These are phyloP conservation scores for Pseudogymnoascus sp. DNA, from an alignment of 2,329 filamentous ascomycete genomes.

Conservation along the genomic window DNA sequence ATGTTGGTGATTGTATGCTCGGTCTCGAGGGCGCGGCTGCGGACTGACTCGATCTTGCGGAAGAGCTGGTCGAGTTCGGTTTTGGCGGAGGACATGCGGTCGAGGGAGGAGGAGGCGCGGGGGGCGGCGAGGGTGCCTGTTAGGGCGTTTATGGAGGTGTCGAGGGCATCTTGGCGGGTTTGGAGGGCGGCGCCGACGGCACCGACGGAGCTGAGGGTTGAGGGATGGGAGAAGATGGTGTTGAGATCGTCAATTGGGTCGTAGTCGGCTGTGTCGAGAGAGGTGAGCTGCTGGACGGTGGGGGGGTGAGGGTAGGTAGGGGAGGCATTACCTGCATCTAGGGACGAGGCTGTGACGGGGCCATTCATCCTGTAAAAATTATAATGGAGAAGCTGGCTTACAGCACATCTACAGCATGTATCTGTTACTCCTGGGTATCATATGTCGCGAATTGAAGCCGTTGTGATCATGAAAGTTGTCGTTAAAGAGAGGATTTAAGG, in stretches of 20 bases:
- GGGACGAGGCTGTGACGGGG: slow-evolving; percentile 21
- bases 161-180: slow-evolving; percentile 73
- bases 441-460: background rate
- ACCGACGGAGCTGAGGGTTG: slow-evolving; percentile 69
- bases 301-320: background rate
- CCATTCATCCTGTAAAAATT: slow-evolving; percentile 26
- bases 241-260: slow-evolving; percentile 91
- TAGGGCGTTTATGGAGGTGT: slow-evolving; percentile 66
- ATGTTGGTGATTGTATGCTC: slow-evolving; percentile 96
- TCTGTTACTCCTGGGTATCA: background rate
- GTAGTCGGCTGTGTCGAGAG: slow-evolving; percentile 58
- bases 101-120: slow-evolving; percentile 78
- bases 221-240: slow-evolving; percentile 83
- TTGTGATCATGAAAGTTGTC: background rate
- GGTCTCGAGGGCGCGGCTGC: slow-evolving; percentile 80
- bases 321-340: slow-evolving; percentile 28
- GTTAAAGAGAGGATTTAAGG: background rate
- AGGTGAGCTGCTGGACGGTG: slow-evolving; percentile 15
- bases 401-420: background rate
- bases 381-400: background rate
- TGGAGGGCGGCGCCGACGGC: slow-evolving; percentile 68
- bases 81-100: slow-evolving; percentile 87
- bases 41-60: slow-evolving; percentile 88
- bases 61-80: slow-evolving; percentile 84
- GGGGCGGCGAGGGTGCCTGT: slow-evolving; percentile 70